Conservation (phyloP, 2,329 filamentous ascomycete species). For the Neofusicoccum laricinum region DNA sequence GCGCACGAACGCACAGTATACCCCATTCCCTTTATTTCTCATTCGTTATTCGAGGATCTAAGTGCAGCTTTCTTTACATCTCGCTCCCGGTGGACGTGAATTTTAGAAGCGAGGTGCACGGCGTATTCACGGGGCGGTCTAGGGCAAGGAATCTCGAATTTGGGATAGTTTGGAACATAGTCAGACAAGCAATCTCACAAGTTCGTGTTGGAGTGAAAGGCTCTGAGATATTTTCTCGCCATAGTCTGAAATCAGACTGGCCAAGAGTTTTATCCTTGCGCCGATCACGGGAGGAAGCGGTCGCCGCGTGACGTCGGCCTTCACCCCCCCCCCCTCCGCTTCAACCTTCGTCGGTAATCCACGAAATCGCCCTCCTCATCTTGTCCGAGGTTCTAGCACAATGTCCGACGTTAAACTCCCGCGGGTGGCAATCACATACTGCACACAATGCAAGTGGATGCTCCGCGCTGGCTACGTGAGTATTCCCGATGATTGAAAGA, state of each 20-base stretch:
- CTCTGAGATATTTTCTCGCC: too few species aligned
- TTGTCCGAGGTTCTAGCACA: neutral
- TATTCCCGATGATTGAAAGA: neutral
- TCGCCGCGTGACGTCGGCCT: constrained; percentile 2
- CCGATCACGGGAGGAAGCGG: neutral
- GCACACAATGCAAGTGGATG: constrained; percentile 94
- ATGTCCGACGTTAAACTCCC: constrained; percentile 51
- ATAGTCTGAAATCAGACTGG: too few species aligned
- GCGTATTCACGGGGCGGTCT: neutral
- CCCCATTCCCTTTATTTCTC: neutral
- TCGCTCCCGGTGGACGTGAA: neutral
- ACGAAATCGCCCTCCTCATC: neutral
- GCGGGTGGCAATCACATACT: constrained; percentile 83
- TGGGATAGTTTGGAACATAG: neutral
- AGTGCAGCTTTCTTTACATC: neutral
- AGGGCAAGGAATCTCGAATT: neutral
- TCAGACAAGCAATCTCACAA: neutral
- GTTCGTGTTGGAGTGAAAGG: too few species aligned
- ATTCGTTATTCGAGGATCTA: neutral
- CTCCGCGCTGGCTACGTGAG: constrained; percentile 75
- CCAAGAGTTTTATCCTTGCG: neutral
- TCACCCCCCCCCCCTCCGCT: neutral
- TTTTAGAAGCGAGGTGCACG: neutral
- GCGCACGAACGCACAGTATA: neutral
- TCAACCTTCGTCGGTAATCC: neutral